Percentiles rank a stretch among this genome's conserved stretches.
phyloP scores from a whole-genome alignment of 2,329 filamentous ascomycete species.

The Colletotrichum cuscutae region DNA sequence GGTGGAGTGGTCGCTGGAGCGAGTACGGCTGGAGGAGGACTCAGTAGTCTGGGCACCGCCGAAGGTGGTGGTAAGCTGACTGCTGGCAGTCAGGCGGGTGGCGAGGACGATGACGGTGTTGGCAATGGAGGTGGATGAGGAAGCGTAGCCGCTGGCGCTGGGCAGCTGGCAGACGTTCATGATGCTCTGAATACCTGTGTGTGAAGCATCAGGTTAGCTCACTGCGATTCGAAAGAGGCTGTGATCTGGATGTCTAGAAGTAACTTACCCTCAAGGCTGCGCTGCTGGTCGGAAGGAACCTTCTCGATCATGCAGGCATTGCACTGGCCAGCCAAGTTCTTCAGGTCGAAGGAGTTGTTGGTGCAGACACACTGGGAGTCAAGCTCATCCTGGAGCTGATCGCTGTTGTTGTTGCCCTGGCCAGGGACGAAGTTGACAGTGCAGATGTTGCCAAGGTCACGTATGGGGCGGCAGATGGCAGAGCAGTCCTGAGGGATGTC shows the following conservation, averaged over 20 bases:
- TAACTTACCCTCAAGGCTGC: slow-evolving; percentile 32
- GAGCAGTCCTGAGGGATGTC: slow-evolving; percentile 48
- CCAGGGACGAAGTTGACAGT: slow-evolving; percentile 42
- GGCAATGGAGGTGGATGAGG: slow-evolving; percentile 38
- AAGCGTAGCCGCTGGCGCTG: slow-evolving; percentile 41
- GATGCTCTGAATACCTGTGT: slow-evolving; percentile 47
- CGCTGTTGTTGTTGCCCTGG: slow-evolving; percentile 35
- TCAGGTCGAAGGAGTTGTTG: slow-evolving; percentile 34
- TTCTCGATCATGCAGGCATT: slow-evolving; percentile 50
- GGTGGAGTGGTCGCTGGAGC: slow-evolving; percentile 10
- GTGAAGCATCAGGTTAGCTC: background rate
- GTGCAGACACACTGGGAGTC: slow-evolving; percentile 35
- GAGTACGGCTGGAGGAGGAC: slow-evolving; percentile 2
- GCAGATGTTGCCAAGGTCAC: slow-evolving; percentile 47
- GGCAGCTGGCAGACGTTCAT: slow-evolving; percentile 48
- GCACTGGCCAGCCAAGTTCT: slow-evolving; percentile 40
- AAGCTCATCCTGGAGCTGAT: slow-evolving; percentile 28
- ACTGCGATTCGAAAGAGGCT: background rate
- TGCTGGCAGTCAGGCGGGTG: slow-evolving; percentile 43
- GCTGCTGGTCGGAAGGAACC: slow-evolving; percentile 33
- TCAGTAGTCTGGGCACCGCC: slow-evolving; percentile 19
- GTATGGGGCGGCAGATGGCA: slow-evolving; percentile 49
- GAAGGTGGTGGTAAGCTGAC: slow-evolving; percentile 49
- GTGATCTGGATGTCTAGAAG: background rate
- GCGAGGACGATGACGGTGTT: slow-evolving; percentile 45